Evolutionary conservation across 176 grass and related monocot species (phyloP), one percentile per base, ranked within the genome.

Genomic region (Rhipidocladum racemiflorum): DNA sequence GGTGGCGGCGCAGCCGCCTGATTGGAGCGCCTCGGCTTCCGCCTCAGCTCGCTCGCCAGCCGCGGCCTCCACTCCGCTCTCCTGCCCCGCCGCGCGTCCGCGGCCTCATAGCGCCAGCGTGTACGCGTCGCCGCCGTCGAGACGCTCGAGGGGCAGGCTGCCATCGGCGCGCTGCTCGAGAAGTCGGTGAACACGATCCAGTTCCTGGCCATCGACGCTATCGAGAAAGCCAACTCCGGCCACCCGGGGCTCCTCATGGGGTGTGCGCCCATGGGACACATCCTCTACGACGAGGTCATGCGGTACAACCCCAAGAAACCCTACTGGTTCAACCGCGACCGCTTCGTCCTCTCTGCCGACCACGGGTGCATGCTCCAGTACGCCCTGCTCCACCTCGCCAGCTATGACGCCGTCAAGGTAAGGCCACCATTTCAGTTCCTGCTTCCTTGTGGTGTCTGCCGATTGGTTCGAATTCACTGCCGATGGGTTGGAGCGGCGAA

Each of bases 321-420:
- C 4, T 99, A 93, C 89, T 99, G 87, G 83, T 99, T 99, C 87
- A 96, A 99, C 89, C 97, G 97, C 20, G 97, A 99, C 74, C 97
- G 97, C 61, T 99, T 99, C 77, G 72, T 99, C 7, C 97, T 99
- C 76, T 99, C 97, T 30, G 97, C 97, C 42, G 97, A 93, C 15
- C 97, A 99, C 50, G 97, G 97, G 2, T 99, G 97, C 85, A 96
- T 99, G 97, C 88, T 99, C 75, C 97, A 99, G 76, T 99, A 99
- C 72, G 97, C 93, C 5, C 83, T 99, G 43, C 97, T 99, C 72
- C 93, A 99, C 73, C 97, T 99, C 78, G 97, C 97, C 43, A 91
- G 97, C n/a, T 99, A 99, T 74, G 91, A 99, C 72, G 94, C 93
- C 77, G 93, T 99, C 75, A 73, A 72, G 87, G 97, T 99, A 70